Conservation (phyloP, 2,329 filamentous ascomycete species). For the Sporothrix humicola region DNA sequence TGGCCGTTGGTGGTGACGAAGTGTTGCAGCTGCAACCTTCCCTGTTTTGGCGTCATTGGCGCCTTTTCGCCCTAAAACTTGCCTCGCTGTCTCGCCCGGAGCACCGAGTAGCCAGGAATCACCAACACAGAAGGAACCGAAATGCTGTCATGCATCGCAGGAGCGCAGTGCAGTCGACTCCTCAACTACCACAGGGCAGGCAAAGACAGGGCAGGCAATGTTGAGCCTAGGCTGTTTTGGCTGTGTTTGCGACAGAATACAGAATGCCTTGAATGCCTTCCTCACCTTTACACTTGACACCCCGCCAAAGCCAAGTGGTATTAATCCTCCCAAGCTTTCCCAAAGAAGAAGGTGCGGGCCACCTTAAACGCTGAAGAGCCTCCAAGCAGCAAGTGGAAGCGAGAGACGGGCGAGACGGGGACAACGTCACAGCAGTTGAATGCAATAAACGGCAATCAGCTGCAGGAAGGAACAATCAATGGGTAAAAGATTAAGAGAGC, state of each 20-base stretch:
- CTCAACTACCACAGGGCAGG: neutral
- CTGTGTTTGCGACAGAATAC: neutral
- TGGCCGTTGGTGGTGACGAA: neutral
- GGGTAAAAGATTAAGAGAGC: neutral
- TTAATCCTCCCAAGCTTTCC: conserved; percentile 13
- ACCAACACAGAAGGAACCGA: too few species aligned
- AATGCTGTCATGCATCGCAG: conserved; percentile 8
- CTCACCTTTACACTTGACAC: neutral
- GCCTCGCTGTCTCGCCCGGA: neutral
- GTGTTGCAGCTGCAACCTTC: neutral
- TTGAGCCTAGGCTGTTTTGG: neutral
- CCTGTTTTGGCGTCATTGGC: neutral
- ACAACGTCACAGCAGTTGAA: too few species aligned
- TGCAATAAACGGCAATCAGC: neutral
- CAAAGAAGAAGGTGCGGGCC: conserved; percentile 19
- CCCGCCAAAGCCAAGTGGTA: neutral
- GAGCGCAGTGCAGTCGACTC: neutral
- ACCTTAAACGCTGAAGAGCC: neutral
- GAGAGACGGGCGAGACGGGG: neutral
- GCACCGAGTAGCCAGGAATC: conserved; percentile 6
- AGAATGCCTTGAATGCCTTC: neutral
- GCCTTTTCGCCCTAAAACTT: neutral
- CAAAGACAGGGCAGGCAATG: neutral
- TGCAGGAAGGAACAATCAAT: neutral
- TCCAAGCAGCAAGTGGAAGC: conserved; percentile 11